phyloP scores from a whole-genome alignment of 83 land plant species.

The Picea abies region DNA sequence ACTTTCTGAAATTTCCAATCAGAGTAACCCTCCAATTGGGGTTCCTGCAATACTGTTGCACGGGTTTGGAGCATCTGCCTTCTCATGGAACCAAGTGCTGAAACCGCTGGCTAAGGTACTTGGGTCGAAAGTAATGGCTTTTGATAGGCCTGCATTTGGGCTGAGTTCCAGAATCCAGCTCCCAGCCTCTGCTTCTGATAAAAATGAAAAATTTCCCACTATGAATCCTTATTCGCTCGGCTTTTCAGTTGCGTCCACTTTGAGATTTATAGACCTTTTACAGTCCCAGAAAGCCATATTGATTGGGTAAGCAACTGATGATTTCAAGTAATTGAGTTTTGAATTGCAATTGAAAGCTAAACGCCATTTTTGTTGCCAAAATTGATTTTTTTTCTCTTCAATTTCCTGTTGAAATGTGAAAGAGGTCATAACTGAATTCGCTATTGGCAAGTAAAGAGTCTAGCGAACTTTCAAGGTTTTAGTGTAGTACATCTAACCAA shows the following conservation, averaged over 20 bases:
- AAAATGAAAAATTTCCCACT: conserved; percentile 19
- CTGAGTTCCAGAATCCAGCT: conserved; percentile 61
- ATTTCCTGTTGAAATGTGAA: no score
- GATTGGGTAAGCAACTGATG: conserved; percentile 66
- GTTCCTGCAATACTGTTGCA: conserved; percentile 71
- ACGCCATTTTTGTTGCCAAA: background rate
- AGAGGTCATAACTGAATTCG: background rate
- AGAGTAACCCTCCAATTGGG: conserved; percentile 21
- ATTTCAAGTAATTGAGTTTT: conserved; percentile 7
- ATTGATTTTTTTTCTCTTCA: background rate
- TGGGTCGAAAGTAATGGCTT: conserved; percentile 74
- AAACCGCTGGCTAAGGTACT: conserved; percentile 60
- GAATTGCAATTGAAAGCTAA: background rate
- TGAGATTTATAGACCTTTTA: conserved; percentile 68
- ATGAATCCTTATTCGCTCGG: conserved; percentile 78
- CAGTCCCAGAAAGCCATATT: conserved; percentile 70
- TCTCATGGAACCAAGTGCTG: conserved; percentile 83
- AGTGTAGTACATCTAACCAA: no score
- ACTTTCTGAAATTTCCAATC: background rate
- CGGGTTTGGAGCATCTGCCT: conserved; percentile 95
- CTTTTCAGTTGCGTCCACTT: conserved; percentile 71
- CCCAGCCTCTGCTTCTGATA: background rate
- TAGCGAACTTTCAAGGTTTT: background rate
- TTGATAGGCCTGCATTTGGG: conserved; percentile 98
- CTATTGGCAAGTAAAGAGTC: background rate